Percentiles rank a stretch among this genome's conserved stretches.
Evolutionary conservation across 805 yeast species (phyloP).

Genomic region (Candida silvicultrix): DNA sequence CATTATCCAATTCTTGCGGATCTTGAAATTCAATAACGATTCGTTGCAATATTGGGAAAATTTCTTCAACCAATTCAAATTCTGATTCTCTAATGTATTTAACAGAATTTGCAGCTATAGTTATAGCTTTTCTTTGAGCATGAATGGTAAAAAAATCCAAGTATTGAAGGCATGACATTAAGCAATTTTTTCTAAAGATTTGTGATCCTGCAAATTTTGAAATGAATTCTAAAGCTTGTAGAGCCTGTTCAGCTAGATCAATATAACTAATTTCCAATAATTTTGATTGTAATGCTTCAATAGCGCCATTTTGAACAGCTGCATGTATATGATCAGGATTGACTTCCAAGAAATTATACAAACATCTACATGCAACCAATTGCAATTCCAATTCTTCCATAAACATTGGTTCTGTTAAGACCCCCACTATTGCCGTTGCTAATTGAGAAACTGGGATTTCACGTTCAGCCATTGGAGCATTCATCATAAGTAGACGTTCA

Average conservation of each 20-base stretch:
- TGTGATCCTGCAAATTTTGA: conserved; percentile 45
- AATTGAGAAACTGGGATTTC: conserved; percentile 54
- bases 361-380: conserved; percentile 75
- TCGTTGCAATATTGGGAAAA: conserved; percentile 53
- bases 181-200: conserved; percentile 53
- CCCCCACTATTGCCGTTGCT: conserved; percentile 45
- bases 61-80: conserved; percentile 43
- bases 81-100: conserved; percentile 37
- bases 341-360: conserved; percentile 75
- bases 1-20: conserved; percentile 50
- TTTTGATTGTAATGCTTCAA: conserved; percentile 59
- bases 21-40: conserved; percentile 52
- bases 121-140: conserved; percentile 77
- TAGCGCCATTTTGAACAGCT: conserved; percentile 59
- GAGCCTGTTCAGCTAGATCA: conserved; percentile 87
- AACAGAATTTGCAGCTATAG: conserved; percentile 67
- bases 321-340: conserved; percentile 56
- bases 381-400: conserved; percentile 73
- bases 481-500: conserved; percentile 63
- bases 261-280: conserved; percentile 73
- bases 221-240: conserved; percentile 66
- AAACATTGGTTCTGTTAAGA: conserved; percentile 51
- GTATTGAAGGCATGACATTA: conserved; percentile 60
- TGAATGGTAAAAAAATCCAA: conserved; percentile 86
- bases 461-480: conserved; percentile 54